A percentile compares a stretch with the other conserved stretches of the same genome.
These are phyloP conservation scores for Crotalaria pallida DNA, from an alignment of 306 rosid species.

Conservation along the genomic window DNA sequence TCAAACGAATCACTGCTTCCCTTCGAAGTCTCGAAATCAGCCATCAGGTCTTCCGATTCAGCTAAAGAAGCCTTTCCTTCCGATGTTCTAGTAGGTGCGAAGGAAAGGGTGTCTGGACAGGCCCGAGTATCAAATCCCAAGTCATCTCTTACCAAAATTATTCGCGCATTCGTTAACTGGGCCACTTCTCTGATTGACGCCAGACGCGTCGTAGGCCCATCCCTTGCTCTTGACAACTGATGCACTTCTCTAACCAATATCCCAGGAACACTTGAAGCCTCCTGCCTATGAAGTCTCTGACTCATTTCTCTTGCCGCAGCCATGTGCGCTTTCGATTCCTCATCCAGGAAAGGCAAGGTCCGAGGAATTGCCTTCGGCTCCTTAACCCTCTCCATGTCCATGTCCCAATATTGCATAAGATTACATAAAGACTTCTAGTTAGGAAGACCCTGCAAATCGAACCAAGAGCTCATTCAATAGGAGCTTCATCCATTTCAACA, in stretches of 20 bases:
- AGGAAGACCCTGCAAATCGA: conserved; percentile 47
- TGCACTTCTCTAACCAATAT: conserved; percentile 40
- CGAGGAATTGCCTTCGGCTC: conserved; percentile 57
- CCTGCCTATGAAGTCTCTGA: conserved; percentile 32
- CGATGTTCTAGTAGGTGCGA: conserved; percentile 39
- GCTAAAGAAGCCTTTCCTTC: conserved; percentile 61
- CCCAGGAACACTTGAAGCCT: conserved; percentile 26
- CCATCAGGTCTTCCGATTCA: conserved; percentile 46
- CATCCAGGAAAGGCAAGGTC: conserved; percentile 42
- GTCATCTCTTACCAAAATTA: conserved; percentile 52
- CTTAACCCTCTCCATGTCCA: conserved; percentile 91
- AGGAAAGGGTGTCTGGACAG: conserved; percentile 37
- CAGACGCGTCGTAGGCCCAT: conserved; percentile 29
- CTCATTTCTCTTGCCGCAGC: conserved; percentile 30
- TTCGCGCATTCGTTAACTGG: conserved; percentile 49
- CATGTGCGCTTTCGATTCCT: conserved; percentile 32
- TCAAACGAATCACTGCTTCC: conserved; percentile 50
- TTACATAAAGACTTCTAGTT: conserved; percentile 33
- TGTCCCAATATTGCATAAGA: conserved; percentile 35
- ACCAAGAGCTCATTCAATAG: conserved; percentile 2
- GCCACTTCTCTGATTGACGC: conserved; percentile 53
- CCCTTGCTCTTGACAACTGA: conserved; percentile 41
- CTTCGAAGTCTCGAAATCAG: conserved; percentile 47
- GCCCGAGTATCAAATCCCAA: conserved; percentile 36
- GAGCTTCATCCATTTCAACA: not conserved